These are phyloP conservation scores for Cladosporium austrohemisphaericum DNA, from an alignment of 2,329 filamentous ascomycete genomes.

Conservation along the genomic window DNA sequence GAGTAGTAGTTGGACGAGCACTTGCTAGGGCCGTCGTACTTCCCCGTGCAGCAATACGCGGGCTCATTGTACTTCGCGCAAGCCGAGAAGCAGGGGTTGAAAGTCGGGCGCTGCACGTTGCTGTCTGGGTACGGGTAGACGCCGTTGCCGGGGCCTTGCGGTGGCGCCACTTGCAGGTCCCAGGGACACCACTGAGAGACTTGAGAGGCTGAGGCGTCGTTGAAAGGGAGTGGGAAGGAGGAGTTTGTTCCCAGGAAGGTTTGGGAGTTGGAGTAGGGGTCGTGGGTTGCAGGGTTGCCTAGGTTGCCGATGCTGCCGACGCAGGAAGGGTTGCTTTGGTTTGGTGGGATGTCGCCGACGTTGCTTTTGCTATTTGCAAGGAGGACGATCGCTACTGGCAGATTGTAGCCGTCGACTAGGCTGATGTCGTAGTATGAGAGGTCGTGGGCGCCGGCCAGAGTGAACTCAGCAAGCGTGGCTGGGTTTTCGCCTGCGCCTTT, in stretches of 20 bases:
- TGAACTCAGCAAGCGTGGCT: constrained; percentile 77
- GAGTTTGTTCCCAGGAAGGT: constrained; percentile 58
- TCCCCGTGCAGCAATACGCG: constrained; percentile 71
- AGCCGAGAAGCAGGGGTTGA: constrained; percentile 74
- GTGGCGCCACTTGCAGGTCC: constrained; percentile 66
- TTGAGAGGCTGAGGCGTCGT: constrained; percentile 55
- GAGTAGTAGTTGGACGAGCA: constrained; percentile 69
- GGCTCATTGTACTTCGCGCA: constrained; percentile 66
- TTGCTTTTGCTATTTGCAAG: constrained; percentile 55
- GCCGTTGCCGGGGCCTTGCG: constrained; percentile 67
- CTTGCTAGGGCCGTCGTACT: constrained; percentile 58
- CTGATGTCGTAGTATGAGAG: constrained; percentile 84
- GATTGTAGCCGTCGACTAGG: constrained; percentile 79
- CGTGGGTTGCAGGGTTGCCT: constrained; percentile 38
- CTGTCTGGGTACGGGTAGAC: constrained; percentile 79
- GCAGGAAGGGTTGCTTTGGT: constrained; percentile 72
- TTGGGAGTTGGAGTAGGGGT: constrained; percentile 51
- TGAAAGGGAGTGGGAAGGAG: constrained; percentile 65
- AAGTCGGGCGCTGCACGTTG: constrained; percentile 64
- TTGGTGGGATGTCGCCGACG: constrained; percentile 63
- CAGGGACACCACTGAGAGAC: constrained; percentile 74
- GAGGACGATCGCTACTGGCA: constrained; percentile 60
- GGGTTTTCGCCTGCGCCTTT: constrained; percentile 60
- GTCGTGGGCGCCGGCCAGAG: constrained; percentile 61
- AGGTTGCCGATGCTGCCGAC: constrained; percentile 66